A percentile compares a stretch with the other conserved stretches of the same genome.
These are phyloP conservation scores for Sarocladium brachiariae DNA, from an alignment of 2,329 filamentous ascomycete species.

Conservation along the genomic window DNA sequence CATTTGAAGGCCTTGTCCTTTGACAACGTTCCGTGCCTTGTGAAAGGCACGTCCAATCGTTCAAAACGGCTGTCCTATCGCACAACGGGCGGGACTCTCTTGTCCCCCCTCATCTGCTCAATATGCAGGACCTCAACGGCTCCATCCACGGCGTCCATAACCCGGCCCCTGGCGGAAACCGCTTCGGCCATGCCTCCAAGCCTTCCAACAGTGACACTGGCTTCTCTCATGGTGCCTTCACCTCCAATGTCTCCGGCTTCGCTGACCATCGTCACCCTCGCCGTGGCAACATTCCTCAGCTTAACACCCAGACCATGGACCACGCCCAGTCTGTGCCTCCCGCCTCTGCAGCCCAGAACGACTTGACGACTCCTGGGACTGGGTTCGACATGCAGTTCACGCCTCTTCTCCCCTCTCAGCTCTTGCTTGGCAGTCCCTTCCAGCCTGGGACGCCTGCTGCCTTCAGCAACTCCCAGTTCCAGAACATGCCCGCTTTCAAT, in stretches of 20 bases:
- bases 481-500: conserved; percentile 73
- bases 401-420: conserved; percentile 85
- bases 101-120: conserved; percentile 79
- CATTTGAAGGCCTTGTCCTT: neutral
- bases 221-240: conserved; percentile 89
- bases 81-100: conserved; percentile 73
- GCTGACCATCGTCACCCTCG: conserved; percentile 74
- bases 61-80: conserved; percentile 79
- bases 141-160: conserved; percentile 45
- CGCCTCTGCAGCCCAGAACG: conserved; percentile 48
- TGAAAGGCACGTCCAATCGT: conserved; percentile 48
- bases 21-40: conserved; percentile 37
- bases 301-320: conserved; percentile 73
- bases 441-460: conserved; percentile 88
- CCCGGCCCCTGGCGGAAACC: conserved; percentile 44
- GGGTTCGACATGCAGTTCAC: conserved; percentile 98
- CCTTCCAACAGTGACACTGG: conserved; percentile 78
- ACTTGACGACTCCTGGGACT: conserved; percentile 80
- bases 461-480: conserved; percentile 88
- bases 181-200: conserved; percentile 71
- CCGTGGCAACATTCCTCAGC: conserved; percentile 78
- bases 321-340: conserved; percentile 27
- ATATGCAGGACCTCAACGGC: conserved; percentile 76
- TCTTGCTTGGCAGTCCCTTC: conserved; percentile 92
- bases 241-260: conserved; percentile 78